Evolutionary conservation across 768 basidiomycete genomes (phyloP).

Genomic region (Omphalotus guepiniiformis): DNA sequence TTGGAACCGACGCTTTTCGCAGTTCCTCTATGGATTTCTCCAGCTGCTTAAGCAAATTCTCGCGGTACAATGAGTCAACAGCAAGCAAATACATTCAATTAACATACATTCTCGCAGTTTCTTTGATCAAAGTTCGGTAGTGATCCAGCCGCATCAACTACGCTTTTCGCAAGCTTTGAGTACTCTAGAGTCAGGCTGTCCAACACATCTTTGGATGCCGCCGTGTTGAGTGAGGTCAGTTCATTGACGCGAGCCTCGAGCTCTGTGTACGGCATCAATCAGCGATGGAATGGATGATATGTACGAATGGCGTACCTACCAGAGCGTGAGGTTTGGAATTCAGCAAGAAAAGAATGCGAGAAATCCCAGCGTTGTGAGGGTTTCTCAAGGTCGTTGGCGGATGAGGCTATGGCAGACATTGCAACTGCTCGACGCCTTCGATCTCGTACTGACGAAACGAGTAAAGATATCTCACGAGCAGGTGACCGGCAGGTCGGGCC

Average conservation of each 20-base stretch:
- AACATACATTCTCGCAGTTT: constrained; percentile 56
- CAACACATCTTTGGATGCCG: constrained; percentile 30
- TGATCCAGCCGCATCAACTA: constrained; percentile 59
- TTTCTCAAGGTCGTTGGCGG: no score
- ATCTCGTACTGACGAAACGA: no score
- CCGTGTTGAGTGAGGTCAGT: constrained; percentile 21
- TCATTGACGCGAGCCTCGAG: constrained; percentile 38
- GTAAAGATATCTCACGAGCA: no score
- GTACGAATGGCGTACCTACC: constrained; percentile 34
- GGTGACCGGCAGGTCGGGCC: no score
- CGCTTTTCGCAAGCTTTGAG: constrained; percentile 55
- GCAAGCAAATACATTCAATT: constrained; percentile 11
- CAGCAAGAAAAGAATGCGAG: constrained; percentile 43
- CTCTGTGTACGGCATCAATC: neutral
- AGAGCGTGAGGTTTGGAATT: constrained; percentile 46
- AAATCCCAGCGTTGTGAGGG: constrained; percentile 33
- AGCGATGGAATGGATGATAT: constrained; percentile 3
- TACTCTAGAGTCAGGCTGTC: constrained; percentile 45
- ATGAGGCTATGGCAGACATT: no score
- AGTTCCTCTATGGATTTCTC: constrained; percentile 43
- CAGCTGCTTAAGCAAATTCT: constrained; percentile 56
- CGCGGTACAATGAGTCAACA: constrained; percentile 41
- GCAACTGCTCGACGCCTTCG: no score
- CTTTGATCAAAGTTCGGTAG: constrained; percentile 74
- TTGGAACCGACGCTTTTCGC: constrained; percentile 40